These are phyloP conservation scores for Penicillium concentricum DNA, from an alignment of 2,329 filamentous ascomycete species.

Conservation along the genomic window DNA sequence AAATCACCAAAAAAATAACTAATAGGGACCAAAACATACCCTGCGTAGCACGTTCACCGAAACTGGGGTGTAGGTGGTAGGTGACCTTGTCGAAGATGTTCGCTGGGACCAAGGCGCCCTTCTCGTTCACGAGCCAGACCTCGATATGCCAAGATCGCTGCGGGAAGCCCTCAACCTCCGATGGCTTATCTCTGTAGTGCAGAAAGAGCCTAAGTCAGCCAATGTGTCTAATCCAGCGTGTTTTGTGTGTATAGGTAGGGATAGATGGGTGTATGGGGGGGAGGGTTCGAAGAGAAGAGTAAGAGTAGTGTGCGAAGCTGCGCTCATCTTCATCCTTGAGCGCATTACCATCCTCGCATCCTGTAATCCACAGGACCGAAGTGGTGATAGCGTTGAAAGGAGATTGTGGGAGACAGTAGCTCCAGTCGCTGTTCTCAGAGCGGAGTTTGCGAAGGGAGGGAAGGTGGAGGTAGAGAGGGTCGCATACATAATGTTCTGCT, in stretches of 20 bases:
- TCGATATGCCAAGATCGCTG: conserved; percentile 91
- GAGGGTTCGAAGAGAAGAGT: not conserved
- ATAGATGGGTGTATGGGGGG: not conserved
- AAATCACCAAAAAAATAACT: not conserved
- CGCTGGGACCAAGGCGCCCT: conserved; percentile 79
- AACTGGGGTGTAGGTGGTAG: conserved; percentile 92
- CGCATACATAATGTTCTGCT: conserved; percentile 83
- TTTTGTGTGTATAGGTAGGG: not conserved
- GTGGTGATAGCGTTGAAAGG: not conserved
- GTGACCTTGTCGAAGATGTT: conserved; percentile 87
- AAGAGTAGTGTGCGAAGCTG: not conserved
- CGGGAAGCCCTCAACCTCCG: conserved; percentile 81
- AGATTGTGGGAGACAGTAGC: not conserved
- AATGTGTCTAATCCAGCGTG: not conserved
- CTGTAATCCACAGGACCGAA: not conserved
- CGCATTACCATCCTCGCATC: not conserved
- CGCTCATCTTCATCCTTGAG: not conserved
- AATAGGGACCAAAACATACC: conserved; percentile 56
- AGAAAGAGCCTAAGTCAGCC: conserved; percentile 6
- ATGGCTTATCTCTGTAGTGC: conserved; percentile 68
- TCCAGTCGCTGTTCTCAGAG: not conserved
- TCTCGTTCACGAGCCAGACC: conserved; percentile 79
- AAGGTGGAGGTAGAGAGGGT: conserved; percentile 3
- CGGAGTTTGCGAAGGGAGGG: not conserved
- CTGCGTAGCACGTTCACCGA: conserved; percentile 76